Evolutionary conservation across 331 rosid genomes (phyloP).

Genomic region (Erythrophleum ivorense): DNA sequence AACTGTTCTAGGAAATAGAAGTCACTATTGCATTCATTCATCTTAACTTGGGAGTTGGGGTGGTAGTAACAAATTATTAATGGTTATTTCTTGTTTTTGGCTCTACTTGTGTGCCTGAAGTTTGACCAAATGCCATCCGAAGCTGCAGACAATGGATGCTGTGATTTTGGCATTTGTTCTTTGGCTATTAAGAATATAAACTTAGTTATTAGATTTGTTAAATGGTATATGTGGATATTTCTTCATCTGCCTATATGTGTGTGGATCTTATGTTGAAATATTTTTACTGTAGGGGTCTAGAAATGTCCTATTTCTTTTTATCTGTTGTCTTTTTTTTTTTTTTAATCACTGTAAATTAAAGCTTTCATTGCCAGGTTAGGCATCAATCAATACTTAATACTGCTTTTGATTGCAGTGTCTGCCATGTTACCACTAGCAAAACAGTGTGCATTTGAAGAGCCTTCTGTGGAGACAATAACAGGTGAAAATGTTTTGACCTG

Average conservation of each 20-base stretch:
- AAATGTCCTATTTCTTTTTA: constrained; percentile 6
- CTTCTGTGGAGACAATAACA: constrained; percentile 89
- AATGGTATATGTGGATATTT: constrained; percentile 7
- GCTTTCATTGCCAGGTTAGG: background rate
- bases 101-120: background rate
- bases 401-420: constrained; percentile 76
- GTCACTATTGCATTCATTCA: no score
- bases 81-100: no score
- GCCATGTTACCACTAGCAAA: constrained; percentile 95
- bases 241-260: background rate
- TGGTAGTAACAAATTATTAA: no score
- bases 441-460: constrained; percentile 98
- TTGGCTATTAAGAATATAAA: background rate
- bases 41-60: no score
- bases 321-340: constrained; percentile 15
- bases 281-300: background rate
- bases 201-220: constrained; percentile 1
- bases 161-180: background rate
- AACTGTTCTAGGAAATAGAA: no score
- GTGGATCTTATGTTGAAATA: background rate
- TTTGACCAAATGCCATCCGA: background rate
- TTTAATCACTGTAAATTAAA: background rate
- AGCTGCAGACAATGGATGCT: background rate
- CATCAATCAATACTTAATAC: constrained; percentile 16
- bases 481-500: constrained; percentile 98